Evolutionary conservation across 371 early-diverging fungal genomes (phyloP).

Genomic region (Circinella umbellata): DNA sequence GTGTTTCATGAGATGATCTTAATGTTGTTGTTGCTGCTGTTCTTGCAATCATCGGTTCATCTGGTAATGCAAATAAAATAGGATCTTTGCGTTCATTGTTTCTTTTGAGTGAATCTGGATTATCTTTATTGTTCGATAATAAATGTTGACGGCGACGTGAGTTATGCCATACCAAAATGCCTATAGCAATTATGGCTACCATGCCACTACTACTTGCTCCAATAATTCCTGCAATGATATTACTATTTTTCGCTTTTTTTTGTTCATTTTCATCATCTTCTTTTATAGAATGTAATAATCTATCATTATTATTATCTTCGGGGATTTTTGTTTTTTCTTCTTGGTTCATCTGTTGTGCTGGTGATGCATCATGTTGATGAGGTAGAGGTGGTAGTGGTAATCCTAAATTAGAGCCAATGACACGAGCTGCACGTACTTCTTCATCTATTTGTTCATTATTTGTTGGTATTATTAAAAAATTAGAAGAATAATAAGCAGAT

Average conservation of each 20-base stretch:
- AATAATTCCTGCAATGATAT: slow-evolving; percentile 1
- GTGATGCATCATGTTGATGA: neutral
- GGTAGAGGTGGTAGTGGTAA: neutral
- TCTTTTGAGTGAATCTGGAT: too few species aligned
- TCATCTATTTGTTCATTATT: neutral
- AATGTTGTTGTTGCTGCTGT: neutral
- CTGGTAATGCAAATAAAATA: neutral
- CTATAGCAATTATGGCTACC: neutral
- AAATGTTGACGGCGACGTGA: neutral
- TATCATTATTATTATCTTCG: neutral
- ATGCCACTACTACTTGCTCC: neutral
- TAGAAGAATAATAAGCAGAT: neutral
- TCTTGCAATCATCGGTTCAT: neutral
- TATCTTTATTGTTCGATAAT: neutral
- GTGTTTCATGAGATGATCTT: neutral
- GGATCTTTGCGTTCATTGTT: slow-evolving; percentile 5
- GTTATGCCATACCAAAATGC: neutral
- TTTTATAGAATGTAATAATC: neutral
- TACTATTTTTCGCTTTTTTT: neutral
- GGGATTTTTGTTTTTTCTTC: slow-evolving; percentile 1
- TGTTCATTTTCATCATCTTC: neutral
- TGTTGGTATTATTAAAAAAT: neutral
- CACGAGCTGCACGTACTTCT: slow-evolving; percentile 5
- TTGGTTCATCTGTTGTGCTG: neutral
- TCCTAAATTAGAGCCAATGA: neutral